phyloP scores from a whole-genome alignment of 768 basidiomycete genomes.

The Russula griseocarnosa region DNA sequence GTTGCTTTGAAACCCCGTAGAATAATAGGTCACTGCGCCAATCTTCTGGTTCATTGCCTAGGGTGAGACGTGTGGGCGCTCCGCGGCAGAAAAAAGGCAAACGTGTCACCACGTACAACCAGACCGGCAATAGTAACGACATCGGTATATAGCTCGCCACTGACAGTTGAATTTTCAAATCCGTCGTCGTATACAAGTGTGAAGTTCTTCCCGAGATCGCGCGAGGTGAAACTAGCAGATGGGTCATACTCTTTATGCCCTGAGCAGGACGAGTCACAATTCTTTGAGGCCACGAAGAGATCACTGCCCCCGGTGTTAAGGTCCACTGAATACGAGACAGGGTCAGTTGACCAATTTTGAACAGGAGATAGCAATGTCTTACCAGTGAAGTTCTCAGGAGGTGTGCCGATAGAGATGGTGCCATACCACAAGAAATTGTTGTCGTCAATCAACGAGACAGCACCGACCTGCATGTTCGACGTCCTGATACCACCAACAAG shows the following conservation, averaged over 20 bases:
- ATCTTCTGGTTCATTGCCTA: conserved; percentile 39
- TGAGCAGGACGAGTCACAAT: conserved; percentile 35
- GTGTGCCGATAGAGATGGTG: conserved; percentile 18
- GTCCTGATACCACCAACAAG: neutral
- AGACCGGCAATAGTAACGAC: conserved; percentile 40
- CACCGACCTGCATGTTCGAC: neutral
- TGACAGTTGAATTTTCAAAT: conserved; percentile 36
- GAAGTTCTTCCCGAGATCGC: conserved; percentile 32
- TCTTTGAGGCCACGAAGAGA: conserved; percentile 37
- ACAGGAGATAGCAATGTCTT: neutral
- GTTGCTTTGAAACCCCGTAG: conserved; percentile 32
- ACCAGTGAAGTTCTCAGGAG: conserved; percentile 6
- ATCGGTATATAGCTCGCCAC: conserved; percentile 45
- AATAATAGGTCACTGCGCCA: conserved; percentile 46
- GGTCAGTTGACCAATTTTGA: conserved; percentile 35
- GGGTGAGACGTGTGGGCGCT: neutral
- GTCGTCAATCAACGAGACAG: neutral
- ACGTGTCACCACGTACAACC: neutral
- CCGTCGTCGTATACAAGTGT: conserved; percentile 40
- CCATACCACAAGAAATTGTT: conserved; percentile 19
- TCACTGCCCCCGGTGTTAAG: conserved; percentile 40
- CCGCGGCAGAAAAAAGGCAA: too few species aligned
- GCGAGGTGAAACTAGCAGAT: conserved; percentile 25
- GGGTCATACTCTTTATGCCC: conserved; percentile 13
- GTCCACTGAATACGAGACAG: conserved; percentile 34